Conservation (phyloP, 345 rosid species). For the Dipteronia sinensis region DNA sequence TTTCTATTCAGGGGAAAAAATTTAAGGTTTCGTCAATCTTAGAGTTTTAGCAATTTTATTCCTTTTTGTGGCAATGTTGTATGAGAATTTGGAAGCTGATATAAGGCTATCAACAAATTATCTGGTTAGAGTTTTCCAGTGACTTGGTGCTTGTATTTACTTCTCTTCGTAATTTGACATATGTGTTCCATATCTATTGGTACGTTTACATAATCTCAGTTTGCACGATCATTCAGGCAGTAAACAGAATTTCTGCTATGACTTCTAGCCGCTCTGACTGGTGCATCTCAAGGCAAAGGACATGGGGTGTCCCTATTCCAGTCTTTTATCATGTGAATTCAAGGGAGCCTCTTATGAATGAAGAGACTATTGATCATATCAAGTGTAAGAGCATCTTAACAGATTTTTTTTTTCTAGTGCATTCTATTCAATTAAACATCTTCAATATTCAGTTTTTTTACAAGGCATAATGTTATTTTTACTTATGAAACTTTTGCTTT, state of each 20-base stretch:
- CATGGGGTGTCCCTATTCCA: conserved; percentile 98
- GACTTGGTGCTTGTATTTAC: background rate
- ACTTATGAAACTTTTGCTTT: background rate
- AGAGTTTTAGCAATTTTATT: background rate
- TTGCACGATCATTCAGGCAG: conserved; percentile 50
- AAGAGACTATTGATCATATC: conserved; percentile 79
- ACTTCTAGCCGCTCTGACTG: conserved; percentile 92
- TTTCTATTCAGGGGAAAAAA: no score
- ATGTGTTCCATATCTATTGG: conserved; percentile 1
- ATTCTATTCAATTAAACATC: background rate
- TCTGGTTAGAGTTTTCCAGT: background rate
- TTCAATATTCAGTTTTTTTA: background rate
- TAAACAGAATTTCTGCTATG: conserved; percentile 91
- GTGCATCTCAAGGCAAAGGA: conserved; percentile 97
- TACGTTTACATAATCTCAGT: conserved; percentile 19
- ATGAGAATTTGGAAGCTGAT: background rate
- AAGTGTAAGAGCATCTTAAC: conserved; percentile 55
- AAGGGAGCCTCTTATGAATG: conserved; percentile 88
- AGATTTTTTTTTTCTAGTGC: background rate
- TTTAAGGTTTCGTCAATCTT: background rate
- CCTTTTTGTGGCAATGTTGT: background rate
- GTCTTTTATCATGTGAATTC: conserved; percentile 79
- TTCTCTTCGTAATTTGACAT: background rate
- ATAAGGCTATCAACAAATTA: background rate
- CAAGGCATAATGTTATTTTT: background rate